phyloP scores from a whole-genome alignment of 176 grass and related monocot genomes.

The Oryza nivara region DNA sequence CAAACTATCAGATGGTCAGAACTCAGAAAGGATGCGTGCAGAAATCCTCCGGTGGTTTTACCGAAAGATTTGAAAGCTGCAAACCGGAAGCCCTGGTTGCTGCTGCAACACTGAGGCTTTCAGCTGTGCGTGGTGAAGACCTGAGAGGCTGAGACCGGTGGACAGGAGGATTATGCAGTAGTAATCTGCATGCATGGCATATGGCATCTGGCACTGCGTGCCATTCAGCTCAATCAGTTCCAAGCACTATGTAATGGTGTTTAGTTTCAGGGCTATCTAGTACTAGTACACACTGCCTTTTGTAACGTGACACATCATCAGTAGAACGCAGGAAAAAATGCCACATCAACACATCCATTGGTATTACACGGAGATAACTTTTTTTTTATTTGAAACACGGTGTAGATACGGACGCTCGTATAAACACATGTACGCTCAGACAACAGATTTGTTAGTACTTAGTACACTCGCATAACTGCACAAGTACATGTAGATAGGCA shows the following conservation, averaged over 20 bases:
- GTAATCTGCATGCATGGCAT: background rate
- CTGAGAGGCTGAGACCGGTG: background rate
- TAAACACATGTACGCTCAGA: too few species aligned
- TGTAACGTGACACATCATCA: background rate
- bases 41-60: background rate
- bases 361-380: too few species aligned
- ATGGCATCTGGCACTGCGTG: background rate
- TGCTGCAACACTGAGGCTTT: background rate
- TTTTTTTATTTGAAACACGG: too few species aligned
- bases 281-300: background rate
- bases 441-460: too few species aligned
- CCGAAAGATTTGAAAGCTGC: background rate
- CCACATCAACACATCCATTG: background rate
- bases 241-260: background rate
- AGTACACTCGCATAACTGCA: too few species aligned
- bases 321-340: background rate
- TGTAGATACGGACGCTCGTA: too few species aligned
- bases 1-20: background rate
- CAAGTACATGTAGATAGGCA: too few species aligned
- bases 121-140: background rate
- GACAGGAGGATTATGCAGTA: background rate
- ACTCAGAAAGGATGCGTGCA: slow-evolving; percentile 1
- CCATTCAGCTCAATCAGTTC: background rate
- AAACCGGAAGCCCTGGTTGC: background rate
- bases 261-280: background rate